Evolutionary conservation across 768 basidiomycete species (phyloP).

Genomic region (Hericium alpestre): DNA sequence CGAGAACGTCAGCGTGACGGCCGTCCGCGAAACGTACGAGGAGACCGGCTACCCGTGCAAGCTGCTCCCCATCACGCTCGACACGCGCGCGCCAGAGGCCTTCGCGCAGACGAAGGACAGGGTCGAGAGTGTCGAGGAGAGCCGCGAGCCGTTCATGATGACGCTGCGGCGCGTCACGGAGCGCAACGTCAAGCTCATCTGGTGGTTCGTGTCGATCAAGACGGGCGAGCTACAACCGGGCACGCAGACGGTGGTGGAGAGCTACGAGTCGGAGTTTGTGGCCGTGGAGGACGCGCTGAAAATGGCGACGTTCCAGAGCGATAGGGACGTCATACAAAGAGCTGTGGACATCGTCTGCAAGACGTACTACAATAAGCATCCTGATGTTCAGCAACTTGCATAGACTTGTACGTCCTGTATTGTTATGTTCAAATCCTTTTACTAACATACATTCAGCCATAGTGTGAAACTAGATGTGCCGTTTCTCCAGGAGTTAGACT

Average conservation of each 20-base stretch:
- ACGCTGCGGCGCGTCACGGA: constrained; percentile 19
- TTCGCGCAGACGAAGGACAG: constrained; percentile 28
- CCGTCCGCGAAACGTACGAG: constrained; percentile 53
- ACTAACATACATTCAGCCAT: no score
- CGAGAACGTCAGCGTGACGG: constrained; percentile 40
- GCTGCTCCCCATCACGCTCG: constrained; percentile 38
- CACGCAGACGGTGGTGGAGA: constrained; percentile 18
- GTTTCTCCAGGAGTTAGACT: no score
- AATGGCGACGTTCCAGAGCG: constrained; percentile 5
- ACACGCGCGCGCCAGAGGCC: constrained; percentile 43
- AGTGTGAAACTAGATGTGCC: no score
- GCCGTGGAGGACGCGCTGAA: constrained; percentile 2
- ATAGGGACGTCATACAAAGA: constrained; percentile 5
- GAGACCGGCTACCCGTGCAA: constrained; percentile 52
- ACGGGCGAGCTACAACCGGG: constrained; percentile 18
- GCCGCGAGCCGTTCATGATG: constrained; percentile 28
- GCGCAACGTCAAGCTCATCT: constrained; percentile 34
- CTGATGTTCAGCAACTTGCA: no score
- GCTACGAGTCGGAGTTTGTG: constrained; percentile 8
- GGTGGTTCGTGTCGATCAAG: constrained; percentile 37
- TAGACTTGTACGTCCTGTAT: no score
- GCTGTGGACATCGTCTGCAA: constrained; percentile 3
- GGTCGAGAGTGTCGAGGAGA: constrained; percentile 13
- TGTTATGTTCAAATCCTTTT: no score
- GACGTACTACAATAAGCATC: neutral